Conservation (phyloP, 2,329 filamentous ascomycete genomes). For the Ascochyta viciae-villosae region DNA sequence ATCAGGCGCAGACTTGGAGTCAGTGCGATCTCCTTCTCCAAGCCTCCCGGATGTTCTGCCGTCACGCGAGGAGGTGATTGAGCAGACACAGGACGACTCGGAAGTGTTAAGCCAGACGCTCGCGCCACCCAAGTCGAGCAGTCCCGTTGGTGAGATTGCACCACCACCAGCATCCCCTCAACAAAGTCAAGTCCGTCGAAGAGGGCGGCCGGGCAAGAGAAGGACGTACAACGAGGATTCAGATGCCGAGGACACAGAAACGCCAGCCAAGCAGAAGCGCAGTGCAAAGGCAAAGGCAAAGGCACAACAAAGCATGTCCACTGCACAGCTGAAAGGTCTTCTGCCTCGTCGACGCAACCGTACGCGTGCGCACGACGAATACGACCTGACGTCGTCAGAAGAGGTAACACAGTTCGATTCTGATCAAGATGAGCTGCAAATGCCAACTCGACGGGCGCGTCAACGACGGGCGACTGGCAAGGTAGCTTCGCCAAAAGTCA, state of each 20-base stretch:
- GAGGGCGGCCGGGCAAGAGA: slow-evolving; percentile 25
- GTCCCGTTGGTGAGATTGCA: slow-evolving; percentile 33
- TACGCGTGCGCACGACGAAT: slow-evolving; percentile 45
- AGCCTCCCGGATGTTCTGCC: slow-evolving; percentile 44
- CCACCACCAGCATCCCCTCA: slow-evolving; percentile 23
- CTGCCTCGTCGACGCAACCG: slow-evolving; percentile 52
- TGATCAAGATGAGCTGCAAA: slow-evolving; percentile 53
- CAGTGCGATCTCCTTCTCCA: slow-evolving; percentile 45
- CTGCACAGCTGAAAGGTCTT: slow-evolving; percentile 54
- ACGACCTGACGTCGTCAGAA: slow-evolving; percentile 50
- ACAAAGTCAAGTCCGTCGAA: slow-evolving; percentile 25
- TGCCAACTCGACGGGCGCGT: slow-evolving; percentile 33
- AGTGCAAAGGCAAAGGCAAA: slow-evolving; percentile 34
- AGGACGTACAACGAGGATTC: slow-evolving; percentile 31
- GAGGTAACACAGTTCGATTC: slow-evolving; percentile 42
- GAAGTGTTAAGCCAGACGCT: slow-evolving; percentile 51
- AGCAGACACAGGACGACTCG: slow-evolving; percentile 32
- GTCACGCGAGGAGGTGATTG: slow-evolving; percentile 27
- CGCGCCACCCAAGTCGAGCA: slow-evolving; percentile 55
- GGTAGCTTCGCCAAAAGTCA: slow-evolving; percentile 29
- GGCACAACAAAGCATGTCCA: slow-evolving; percentile 47
- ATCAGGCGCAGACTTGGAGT: slow-evolving; percentile 38
- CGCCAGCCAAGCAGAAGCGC: slow-evolving; percentile 28
- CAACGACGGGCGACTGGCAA: slow-evolving; percentile 26
- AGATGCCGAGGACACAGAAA: slow-evolving; percentile 33